Percentiles rank a stretch among this genome's conserved stretches.
phyloP scores from a whole-genome alignment of 495 filamentous ascomycete species.

The Podospora pseudopauciseta region DNA sequence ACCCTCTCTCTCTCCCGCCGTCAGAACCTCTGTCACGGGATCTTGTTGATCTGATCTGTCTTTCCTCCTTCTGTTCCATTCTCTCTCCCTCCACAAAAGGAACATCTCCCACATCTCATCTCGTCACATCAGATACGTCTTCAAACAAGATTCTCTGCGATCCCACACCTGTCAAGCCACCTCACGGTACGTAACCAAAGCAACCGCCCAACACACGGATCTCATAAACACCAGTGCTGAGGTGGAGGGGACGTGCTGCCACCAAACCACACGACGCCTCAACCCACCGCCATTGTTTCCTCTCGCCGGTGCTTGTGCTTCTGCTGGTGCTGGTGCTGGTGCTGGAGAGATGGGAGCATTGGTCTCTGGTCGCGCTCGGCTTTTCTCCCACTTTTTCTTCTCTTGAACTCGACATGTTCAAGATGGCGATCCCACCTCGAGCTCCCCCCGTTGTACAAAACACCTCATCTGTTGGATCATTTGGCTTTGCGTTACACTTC shows the following conservation, averaged over 20 bases:
- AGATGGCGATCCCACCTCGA: background rate
- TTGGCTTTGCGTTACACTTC: background rate
- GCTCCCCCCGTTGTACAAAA: background rate
- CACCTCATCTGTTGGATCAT: background rate
- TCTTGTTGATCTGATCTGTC: background rate
- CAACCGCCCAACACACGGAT: slow-evolving; percentile 17
- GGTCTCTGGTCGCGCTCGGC: background rate
- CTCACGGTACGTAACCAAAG: slow-evolving; percentile 21
- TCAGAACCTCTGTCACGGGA: slow-evolving; percentile 5
- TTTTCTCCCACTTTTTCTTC: background rate
- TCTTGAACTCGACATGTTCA: background rate
- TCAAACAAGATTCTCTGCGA: no score
- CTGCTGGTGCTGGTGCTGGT: no score
- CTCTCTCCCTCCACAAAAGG: background rate
- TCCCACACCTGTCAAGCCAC: slow-evolving; percentile 3
- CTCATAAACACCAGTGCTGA: slow-evolving; percentile 20
- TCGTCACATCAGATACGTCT: background rate
- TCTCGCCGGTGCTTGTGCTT: background rate
- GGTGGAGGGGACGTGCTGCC: background rate
- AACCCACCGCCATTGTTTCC: background rate
- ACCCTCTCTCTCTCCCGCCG: background rate
- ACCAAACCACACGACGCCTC: background rate
- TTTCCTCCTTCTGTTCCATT: background rate
- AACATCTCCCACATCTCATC: background rate
- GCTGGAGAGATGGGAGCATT: background rate